These are phyloP conservation scores for Rhizopogon salebrosus DNA, from an alignment of 768 basidiomycete species.

Conservation along the genomic window DNA sequence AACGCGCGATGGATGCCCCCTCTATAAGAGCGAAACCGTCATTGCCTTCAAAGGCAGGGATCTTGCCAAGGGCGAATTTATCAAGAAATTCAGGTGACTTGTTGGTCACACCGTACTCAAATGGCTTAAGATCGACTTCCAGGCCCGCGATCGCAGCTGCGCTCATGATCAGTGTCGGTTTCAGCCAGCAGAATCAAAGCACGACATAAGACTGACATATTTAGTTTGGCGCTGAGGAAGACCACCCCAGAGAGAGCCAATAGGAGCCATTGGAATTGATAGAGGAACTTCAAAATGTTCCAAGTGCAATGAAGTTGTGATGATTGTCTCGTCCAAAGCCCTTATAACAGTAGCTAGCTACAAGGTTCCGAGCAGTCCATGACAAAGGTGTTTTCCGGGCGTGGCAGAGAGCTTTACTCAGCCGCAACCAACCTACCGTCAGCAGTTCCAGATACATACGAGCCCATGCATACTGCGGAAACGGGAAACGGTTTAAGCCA, in stretches of 20 bases:
- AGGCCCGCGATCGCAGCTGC: conserved; percentile 18
- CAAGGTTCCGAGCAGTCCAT: no score
- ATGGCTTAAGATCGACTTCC: conserved; percentile 17
- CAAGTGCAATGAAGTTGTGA: no score
- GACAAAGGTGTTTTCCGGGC: no score
- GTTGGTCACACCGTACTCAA: conserved; percentile 21
- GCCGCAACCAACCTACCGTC: no score
- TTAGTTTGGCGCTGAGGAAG: conserved; percentile 21
- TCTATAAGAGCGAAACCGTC: conserved; percentile 22
- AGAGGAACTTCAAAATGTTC: background rate
- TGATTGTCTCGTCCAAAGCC: no score
- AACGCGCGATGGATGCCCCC: conserved; percentile 23
- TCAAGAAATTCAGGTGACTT: conserved; percentile 20
- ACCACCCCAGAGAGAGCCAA: conserved; percentile 10
- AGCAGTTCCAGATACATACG: no score
- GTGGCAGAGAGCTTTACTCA: no score
- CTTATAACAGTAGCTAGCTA: no score
- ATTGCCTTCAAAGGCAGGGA: conserved; percentile 21
- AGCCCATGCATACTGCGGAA: no score
- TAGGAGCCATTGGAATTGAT: conserved; percentile 13
- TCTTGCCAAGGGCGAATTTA: conserved; percentile 26
- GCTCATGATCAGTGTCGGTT: conserved; percentile 14
- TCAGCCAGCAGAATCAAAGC: background rate
- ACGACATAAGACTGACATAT: conserved; percentile 14
- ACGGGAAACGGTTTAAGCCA: no score